Evolutionary conservation across 495 filamentous ascomycete species (phyloP), one percentile per base, ranked within the genome.

Genomic region (Aspergillus bridgeri): DNA sequence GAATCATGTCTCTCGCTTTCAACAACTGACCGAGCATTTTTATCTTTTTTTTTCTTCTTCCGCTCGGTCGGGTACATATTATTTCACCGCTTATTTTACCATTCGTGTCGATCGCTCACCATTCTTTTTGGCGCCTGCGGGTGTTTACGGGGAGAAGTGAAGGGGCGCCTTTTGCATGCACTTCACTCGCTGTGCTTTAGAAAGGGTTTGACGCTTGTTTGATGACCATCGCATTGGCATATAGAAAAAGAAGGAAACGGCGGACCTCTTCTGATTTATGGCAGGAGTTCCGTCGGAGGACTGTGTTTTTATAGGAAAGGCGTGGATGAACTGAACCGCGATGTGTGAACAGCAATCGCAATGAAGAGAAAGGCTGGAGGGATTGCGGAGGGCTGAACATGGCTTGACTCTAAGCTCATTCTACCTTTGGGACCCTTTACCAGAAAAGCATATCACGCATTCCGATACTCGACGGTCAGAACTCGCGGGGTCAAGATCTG

Each of bases 31-130:
- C 70, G 69, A 66, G 74, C 72, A 57, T 60, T 64, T 60, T 63
- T 62, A 61, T 58, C 58, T 56, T 54, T 64, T 62, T n/a, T n/a
- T 42, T 59, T 60, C 70, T 61, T 61, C 64, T 68, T 69, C 61
- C 51, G 66, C 72, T 73, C 71, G 69, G 63, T 61, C 63, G 65
- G 65, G 51, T 75, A 69, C 65, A 76, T 69, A 74, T 66, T 65
- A 51, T 62, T 63, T 29, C 15, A 25, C 11, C 24, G 62, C 69
- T 67, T 59, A 42, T 47, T 56, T 65, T 66, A 66, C 63, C 63
- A 70, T 77, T 75, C 74, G 60, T 75, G 76, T 79, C 76, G 62
- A 70, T 79, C 76, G 73, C 70, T 79, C 71, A 74, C 64, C 62
- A 61, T 53, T 38, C 5, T 38, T 38, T 38, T 60, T 65, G 76